phyloP scores from a whole-genome alignment of 1,284 basidiomycete species.

The Sanghuangporus sanghuang region DNA sequence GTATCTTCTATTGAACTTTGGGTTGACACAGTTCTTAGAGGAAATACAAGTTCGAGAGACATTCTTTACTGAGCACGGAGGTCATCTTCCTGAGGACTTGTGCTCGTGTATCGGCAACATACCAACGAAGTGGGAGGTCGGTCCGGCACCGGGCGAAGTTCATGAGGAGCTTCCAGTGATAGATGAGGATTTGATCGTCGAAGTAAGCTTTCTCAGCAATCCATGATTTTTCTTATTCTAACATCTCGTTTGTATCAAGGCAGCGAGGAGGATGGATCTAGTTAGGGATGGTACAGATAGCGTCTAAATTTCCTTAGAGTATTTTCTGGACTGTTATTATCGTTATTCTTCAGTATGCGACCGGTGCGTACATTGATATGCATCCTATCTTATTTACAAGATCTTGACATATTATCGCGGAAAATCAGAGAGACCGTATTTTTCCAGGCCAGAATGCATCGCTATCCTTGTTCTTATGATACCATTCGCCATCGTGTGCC shows the following conservation, averaged over 20 bases:
- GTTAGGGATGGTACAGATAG: conserved; percentile 15
- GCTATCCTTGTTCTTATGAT: conserved; percentile 36
- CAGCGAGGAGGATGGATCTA: conserved; percentile 12
- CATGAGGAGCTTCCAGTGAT: conserved; percentile 56
- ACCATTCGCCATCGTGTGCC: conserved; percentile 52
- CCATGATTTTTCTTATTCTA: background rate
- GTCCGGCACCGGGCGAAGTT: conserved; percentile 47
- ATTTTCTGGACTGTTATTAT: background rate
- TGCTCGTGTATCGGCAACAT: conserved; percentile 67
- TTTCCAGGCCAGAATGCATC: conserved; percentile 39
- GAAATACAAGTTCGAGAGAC: conserved; percentile 55
- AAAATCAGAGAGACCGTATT: conserved; percentile 6
- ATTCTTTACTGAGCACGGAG: conserved; percentile 69
- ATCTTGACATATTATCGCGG: background rate
- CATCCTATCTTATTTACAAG: background rate
- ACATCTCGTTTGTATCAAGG: background rate
- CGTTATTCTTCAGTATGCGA: background rate
- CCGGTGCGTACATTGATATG: background rate
- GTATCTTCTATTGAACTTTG: background rate
- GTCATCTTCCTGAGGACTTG: conserved; percentile 68
- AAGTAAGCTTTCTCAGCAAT: conserved; percentile 32
- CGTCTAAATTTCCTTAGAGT: background rate
- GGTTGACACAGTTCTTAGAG: conserved; percentile 38
- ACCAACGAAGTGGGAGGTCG: conserved; percentile 64
- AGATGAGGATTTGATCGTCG: conserved; percentile 48